Evolutionary conservation across 2,329 filamentous ascomycete genomes (phyloP).

Genomic region (Metarhizium guizhouense): DNA sequence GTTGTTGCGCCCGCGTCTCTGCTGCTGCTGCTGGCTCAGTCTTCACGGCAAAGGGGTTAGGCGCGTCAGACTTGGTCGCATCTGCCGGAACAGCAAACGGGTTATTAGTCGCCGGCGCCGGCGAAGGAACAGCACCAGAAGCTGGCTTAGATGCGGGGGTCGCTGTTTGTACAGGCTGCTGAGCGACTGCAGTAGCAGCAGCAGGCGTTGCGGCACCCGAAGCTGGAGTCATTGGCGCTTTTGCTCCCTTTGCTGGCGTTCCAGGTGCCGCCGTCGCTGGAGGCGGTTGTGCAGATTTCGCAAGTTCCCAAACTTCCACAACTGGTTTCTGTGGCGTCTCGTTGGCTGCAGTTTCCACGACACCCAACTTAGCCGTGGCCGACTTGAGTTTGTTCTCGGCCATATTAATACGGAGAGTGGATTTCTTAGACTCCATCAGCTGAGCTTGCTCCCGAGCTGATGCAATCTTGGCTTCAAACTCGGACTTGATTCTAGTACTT

Average conservation of each 20-base stretch:
- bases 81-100: slow-evolving; percentile 1
- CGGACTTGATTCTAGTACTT: slow-evolving; percentile 49
- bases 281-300: slow-evolving; percentile 42
- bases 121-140: slow-evolving; percentile 1
- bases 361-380: slow-evolving; percentile 61
- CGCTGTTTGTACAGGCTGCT: not conserved
- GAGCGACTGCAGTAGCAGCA: not conserved
- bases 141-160: slow-evolving; percentile 10
- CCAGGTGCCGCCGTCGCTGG: slow-evolving; percentile 7
- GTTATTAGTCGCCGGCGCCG: not conserved
- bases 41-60: slow-evolving; percentile 5
- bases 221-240: slow-evolving; percentile 14
- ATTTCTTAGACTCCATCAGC: slow-evolving; percentile 67
- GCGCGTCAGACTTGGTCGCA: not conserved
- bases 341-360: slow-evolving; percentile 73
- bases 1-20: not conserved
- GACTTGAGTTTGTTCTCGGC: slow-evolving; percentile 58
- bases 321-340: slow-evolving; percentile 81
- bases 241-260: slow-evolving; percentile 10
- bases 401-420: slow-evolving; percentile 68
- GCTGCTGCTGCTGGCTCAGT: not conserved
- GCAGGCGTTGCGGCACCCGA: slow-evolving; percentile 4
- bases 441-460: slow-evolving; percentile 55
- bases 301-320: slow-evolving; percentile 76
- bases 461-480: slow-evolving; percentile 44